Base-by-base conservation (phyloP, 352 stramenopile species). In the Phytophthora idaei region DNA sequence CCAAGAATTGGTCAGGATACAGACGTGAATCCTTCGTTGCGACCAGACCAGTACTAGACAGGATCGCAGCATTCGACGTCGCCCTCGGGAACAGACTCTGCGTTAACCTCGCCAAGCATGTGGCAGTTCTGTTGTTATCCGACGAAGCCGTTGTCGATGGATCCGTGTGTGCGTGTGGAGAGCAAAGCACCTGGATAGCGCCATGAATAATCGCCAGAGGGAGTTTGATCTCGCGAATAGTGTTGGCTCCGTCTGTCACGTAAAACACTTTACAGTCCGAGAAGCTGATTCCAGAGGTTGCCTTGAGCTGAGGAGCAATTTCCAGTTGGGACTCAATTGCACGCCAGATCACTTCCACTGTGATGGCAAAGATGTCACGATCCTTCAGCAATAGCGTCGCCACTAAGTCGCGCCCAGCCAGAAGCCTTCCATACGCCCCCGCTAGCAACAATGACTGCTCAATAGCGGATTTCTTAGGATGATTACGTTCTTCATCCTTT, bases 251-350 rank as follows among this genome's bases (percentile, higher is more conserved):
- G 21, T 94, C 86, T 1, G 69, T 81, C 45, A 90, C 83, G 62
- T 94, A 90, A 69, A 93, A 89, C 5, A 92, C 83, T 60, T 92
- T 91, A 68, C 85, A 92, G 50, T 94, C 81, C 10, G 86, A 83
- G 59, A 94, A 82, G 44, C 80, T 80, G 28, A 89, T 80, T 4
- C 78, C 74, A 21, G 61, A 73, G 0, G 68, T 82, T 14, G 81
- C 67, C 53, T 87, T 87, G n/a, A 85, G 64, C 25, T 88, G 81
- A 5, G 80, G 52, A 14, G 82, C 68, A n/a, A 76, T 69, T 15
- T 75, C 67, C 6, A 94, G 59, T 53, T 94, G 87, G 2, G 78
- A 69, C 17, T 89, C 78, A 28, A 96, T 92, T 10, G 78, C 81
- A 10, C 69, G 73, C 84, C 84, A 92, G 41, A 91, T 78, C 32